Evolutionary conservation across 2,329 filamentous ascomycete species (phyloP).

Genomic region (Aspergillus floridensis): DNA sequence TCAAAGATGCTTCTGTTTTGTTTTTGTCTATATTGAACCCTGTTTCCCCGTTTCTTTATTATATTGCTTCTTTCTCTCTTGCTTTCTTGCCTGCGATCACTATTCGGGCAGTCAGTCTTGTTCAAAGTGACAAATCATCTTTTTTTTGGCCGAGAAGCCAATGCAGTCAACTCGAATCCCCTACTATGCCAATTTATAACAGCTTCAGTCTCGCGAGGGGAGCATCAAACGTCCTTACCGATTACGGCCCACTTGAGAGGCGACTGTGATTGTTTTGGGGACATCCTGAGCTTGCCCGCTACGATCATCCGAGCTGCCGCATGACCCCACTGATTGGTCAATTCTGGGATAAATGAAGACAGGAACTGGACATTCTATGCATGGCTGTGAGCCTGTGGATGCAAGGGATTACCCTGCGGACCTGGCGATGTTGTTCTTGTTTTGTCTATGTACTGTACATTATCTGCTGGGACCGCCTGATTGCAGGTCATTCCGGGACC

Average conservation of each 20-base stretch:
- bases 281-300: background rate
- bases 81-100: slow-evolving; percentile 10
- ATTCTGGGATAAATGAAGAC: background rate
- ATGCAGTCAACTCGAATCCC: no score
- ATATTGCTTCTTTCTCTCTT: slow-evolving; percentile 13
- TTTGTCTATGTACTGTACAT: slow-evolving; percentile 4
- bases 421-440: background rate
- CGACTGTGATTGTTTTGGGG: background rate
- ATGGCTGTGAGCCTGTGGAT: background rate
- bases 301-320: background rate
- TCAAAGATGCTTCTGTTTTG: slow-evolving; percentile 18
- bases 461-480: background rate
- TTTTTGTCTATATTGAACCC: slow-evolving; percentile 17
- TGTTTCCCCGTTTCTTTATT: slow-evolving; percentile 10
- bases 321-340: background rate
- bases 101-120: background rate
- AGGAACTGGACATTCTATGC: background rate
- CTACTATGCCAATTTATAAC: no score
- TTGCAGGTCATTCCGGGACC: background rate
- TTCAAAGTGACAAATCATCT: background rate
- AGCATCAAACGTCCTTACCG: no score
- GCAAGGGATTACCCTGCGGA: background rate
- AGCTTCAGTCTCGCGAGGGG: no score
- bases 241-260: background rate
- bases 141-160: no score